A percentile compares a stretch with the other conserved stretches of the same genome.
phyloP scores from a whole-genome alignment of 108 stramenopile species.

The Cylindrotheca closterium region DNA sequence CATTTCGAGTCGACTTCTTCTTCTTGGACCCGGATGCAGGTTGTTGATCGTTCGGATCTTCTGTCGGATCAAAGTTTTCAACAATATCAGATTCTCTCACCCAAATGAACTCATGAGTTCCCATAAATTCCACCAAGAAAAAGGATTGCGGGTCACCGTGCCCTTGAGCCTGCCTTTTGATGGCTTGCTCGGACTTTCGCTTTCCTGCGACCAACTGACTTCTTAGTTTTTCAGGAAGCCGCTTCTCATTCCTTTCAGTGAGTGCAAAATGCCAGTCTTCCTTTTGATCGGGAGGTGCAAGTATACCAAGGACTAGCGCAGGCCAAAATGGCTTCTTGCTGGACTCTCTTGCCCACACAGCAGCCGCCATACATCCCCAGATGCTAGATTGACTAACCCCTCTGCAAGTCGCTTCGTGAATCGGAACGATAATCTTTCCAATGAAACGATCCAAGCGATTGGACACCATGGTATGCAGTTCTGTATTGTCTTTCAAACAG shows the following conservation, averaged over 20 bases:
- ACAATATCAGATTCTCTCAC: constrained; percentile 81
- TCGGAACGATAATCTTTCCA: constrained; percentile 69
- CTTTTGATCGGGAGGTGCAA: constrained; percentile 79
- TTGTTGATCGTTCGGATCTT: constrained; percentile 62
- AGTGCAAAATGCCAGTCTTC: constrained; percentile 83
- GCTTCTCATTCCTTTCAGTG: constrained; percentile 74
- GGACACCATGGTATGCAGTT: constrained; percentile 50
- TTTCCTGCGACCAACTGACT: constrained; percentile 62
- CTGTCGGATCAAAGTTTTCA: constrained; percentile 78
- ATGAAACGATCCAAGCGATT: constrained; percentile 70
- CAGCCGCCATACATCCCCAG: constrained; percentile 91
- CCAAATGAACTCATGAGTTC: constrained; percentile 90
- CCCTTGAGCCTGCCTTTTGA: constrained; percentile 49
- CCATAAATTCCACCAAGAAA: constrained; percentile 88
- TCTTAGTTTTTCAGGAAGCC: constrained; percentile 81
- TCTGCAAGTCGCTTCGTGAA: constrained; percentile 73
- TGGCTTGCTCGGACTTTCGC: constrained; percentile 64
- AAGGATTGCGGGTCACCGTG: constrained; percentile 66
- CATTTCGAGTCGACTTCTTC: constrained; percentile 49
- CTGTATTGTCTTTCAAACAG: constrained; percentile 56
- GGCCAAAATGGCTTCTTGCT: constrained; percentile 91
- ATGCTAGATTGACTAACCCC: constrained; percentile 87
- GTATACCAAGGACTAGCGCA: constrained; percentile 84
- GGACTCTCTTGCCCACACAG: constrained; percentile 85
- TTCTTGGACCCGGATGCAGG: constrained; percentile 50